A percentile compares a stretch with the other conserved stretches of the same genome.
Conservation (phyloP, 179 eudicot species). For the Drosera spatulata region DNA sequence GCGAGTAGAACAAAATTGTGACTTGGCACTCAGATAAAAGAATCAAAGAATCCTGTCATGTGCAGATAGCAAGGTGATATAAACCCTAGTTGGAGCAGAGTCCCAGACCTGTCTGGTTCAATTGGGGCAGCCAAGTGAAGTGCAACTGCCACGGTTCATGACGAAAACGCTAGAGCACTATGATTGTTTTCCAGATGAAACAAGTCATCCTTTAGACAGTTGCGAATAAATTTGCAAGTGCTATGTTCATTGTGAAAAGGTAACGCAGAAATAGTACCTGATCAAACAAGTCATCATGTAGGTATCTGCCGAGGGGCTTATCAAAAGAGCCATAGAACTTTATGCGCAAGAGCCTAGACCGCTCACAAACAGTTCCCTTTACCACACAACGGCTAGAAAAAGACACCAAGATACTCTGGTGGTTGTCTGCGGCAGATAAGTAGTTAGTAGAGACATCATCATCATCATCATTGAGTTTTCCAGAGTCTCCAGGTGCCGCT, state of each 20-base stretch:
- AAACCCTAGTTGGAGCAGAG: too few species aligned
- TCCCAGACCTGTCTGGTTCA: too few species aligned
- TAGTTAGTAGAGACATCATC: slow-evolving; percentile 36
- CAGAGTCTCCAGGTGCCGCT: slow-evolving; percentile 19
- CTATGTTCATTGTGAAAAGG: neutral
- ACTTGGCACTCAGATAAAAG: neutral
- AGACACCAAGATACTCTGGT: slow-evolving; percentile 92
- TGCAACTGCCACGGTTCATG: too few species aligned
- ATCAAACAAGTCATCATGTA: slow-evolving; percentile 82
- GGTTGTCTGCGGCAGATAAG: slow-evolving; percentile 52
- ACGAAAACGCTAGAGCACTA: too few species aligned
- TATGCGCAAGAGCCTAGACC: slow-evolving; percentile 78
- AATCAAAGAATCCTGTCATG: neutral
- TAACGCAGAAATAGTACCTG: slow-evolving; percentile 31
- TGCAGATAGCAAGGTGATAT: too few species aligned
- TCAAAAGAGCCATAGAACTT: slow-evolving; percentile 88
- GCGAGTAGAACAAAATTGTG: slow-evolving; percentile 4
- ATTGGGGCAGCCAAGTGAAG: too few species aligned
- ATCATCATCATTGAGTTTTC: slow-evolving; percentile 25
- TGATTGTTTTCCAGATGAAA: too few species aligned
- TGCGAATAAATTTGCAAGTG: too few species aligned
- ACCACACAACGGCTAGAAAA: slow-evolving; percentile 84
- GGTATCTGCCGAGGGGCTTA: slow-evolving; percentile 90
- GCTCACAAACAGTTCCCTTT: slow-evolving; percentile 89
- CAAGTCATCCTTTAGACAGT: too few species aligned